Conservation (phyloP, 148 eudicot species). For the Chenopodium album region DNA sequence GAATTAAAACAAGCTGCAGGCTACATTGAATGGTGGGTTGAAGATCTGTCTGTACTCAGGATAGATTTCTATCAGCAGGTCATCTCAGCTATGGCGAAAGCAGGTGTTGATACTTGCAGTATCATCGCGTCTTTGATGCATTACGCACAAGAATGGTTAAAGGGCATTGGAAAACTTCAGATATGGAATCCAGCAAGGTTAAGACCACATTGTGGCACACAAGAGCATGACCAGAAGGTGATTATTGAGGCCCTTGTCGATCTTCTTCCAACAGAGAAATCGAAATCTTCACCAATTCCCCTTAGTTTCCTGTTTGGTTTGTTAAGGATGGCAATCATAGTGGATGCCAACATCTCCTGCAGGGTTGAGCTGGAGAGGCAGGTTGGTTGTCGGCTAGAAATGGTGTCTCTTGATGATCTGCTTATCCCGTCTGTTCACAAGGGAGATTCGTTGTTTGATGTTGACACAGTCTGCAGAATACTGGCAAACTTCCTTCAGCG, state of each 20-base stretch:
- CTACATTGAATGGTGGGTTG: conserved; percentile 64
- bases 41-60: conserved; percentile 56
- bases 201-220: conserved; percentile 29
- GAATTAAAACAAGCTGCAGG: conserved; percentile 34
- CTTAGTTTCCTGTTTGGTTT: conserved; percentile 60
- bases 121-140: conserved; percentile 61
- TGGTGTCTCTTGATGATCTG: conserved; percentile 63
- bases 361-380: conserved; percentile 68
- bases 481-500: conserved; percentile 62
- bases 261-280: conserved; percentile 59
- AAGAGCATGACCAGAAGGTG: conserved; percentile 49
- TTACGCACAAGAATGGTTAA: conserved; percentile 58
- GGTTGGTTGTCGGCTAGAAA: conserved; percentile 49
- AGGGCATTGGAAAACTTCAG: conserved; percentile 66
- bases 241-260: conserved; percentile 57
- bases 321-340: conserved; percentile 54
- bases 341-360: conserved; percentile 42
- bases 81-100: conserved; percentile 42
- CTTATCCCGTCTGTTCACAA: conserved; percentile 57
- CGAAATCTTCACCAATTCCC: conserved; percentile 37
- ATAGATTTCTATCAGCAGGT: conserved; percentile 52
- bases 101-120: conserved; percentile 47
- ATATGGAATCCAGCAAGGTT: conserved; percentile 63
- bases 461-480: conserved; percentile 58
- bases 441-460: conserved; percentile 60